These are phyloP conservation scores for Lizanozyma gosingica DNA, from an alignment of 1,139 yeast genomes.

Conservation along the genomic window DNA sequence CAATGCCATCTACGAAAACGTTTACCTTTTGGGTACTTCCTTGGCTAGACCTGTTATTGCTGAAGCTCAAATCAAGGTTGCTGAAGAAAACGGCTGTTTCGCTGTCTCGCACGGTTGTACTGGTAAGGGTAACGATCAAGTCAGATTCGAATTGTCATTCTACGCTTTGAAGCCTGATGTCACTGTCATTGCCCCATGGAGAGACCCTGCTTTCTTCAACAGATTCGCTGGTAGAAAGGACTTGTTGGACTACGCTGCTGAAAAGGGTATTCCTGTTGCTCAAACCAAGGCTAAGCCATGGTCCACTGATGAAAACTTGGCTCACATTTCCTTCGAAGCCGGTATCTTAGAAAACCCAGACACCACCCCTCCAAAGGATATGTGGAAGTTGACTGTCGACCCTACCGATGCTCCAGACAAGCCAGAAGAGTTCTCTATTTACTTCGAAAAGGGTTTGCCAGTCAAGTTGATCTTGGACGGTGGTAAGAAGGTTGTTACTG, in stretches of 20 bases:
- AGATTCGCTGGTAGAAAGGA: slow-evolving; percentile 98
- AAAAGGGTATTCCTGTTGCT: slow-evolving; percentile 84
- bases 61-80: slow-evolving; percentile 93
- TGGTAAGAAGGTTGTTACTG: slow-evolving; percentile 49
- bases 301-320: slow-evolving; percentile 99
- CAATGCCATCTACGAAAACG: slow-evolving; percentile 96
- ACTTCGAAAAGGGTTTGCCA: slow-evolving; percentile 83
- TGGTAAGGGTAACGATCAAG: slow-evolving; percentile 99
- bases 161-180: slow-evolving; percentile 98
- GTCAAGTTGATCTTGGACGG: slow-evolving; percentile 67
- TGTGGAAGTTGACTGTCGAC: slow-evolving; percentile 98
- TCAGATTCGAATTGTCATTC: slow-evolving; percentile 92
- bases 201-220: slow-evolving; percentile 89
- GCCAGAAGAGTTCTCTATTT: slow-evolving; percentile 83
- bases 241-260: slow-evolving; percentile 85
- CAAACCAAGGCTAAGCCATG: slow-evolving; percentile 99
- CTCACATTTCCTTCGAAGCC: slow-evolving; percentile 97
- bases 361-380: slow-evolving; percentile 97
- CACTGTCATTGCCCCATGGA: slow-evolving; percentile 97
- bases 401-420: slow-evolving; percentile 90
- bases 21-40: slow-evolving; percentile 91
- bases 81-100: slow-evolving; percentile 94
- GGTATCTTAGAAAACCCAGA: slow-evolving; percentile 98
- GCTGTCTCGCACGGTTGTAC: slow-evolving; percentile 99
- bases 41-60: slow-evolving; percentile 98